Evolutionary conservation across 2,329 filamentous ascomycete genomes (phyloP), one percentile per base, ranked within the genome.

Genomic region (Colletotrichum simmondsii): DNA sequence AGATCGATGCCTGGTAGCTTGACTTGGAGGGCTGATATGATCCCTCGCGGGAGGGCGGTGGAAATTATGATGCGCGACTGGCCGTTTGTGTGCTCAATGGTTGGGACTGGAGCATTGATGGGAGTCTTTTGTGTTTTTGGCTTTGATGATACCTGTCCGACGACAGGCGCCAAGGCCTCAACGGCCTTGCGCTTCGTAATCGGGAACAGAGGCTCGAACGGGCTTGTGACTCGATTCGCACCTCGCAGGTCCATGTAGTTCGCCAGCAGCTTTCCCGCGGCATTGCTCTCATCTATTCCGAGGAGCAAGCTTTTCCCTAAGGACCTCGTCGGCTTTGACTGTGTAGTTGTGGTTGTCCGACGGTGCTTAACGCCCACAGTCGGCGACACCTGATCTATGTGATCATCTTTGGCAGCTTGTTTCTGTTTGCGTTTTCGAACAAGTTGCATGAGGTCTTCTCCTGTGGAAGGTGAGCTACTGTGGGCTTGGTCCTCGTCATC

Each of bases 11-110:
- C 75, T 0, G 89, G 85, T 76, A 90, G 87, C 0, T 85, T 76
- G 2, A 81, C 78, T 72, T 89, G 84, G 1, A 94, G 81, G 1
- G 81, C 77, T n/a, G 83, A 86, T 14, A 91, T 77, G 2, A 93
- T 77, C 0, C 72, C 61, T 42, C 88, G 86, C 19, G 86, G 83
- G 49, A 88, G 77, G 12, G 79, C 81, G 0, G 88, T 80, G 0
- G 91, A 90, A 22, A 91, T 81, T 8, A 93, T 85, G 75, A 91
- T 80, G 3, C 75, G 73, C 11, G 75, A 78, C 4, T 65, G 74
- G 14, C 75, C 60, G 3, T 46, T 26, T 1, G 79, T 76, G 1
- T 75, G 12, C 0, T 63, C 16, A 5, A 78, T 19, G 0, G 74
- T 22, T 1, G 80, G 81, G 11, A 8, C 52, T 28, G 71, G 69